Percentiles rank a stretch among this genome's conserved stretches.
These are phyloP conservation scores for Polygonum maritimum DNA, from an alignment of 148 eudicot genomes.

Conservation along the genomic window DNA sequence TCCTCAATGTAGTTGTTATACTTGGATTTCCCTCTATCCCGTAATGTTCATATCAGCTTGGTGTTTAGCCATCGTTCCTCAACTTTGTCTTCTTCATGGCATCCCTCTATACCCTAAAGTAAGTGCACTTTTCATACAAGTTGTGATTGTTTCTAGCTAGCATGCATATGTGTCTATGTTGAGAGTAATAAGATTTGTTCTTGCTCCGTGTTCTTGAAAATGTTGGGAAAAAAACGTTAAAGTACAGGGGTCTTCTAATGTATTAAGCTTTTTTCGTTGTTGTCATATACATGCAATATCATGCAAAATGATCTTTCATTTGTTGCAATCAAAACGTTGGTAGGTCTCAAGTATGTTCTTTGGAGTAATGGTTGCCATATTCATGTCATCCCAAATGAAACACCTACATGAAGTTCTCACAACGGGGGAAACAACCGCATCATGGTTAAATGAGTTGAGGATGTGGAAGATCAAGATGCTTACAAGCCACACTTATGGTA, in stretches of 20 bases:
- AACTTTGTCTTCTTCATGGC: constrained; percentile 49
- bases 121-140: not conserved
- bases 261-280: too few relatives aligned
- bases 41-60: constrained; percentile 24
- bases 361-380: constrained; percentile 23
- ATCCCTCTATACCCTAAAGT: constrained; percentile 57
- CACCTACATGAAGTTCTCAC: constrained; percentile 25
- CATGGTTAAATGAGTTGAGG: constrained; percentile 38
- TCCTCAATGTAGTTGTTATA: constrained; percentile 34
- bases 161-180: too few relatives aligned
- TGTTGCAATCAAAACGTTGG: not conserved
- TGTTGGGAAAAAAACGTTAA: too few relatives aligned
- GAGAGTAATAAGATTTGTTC: too few relatives aligned
- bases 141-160: too few relatives aligned
- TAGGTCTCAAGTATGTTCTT: constrained; percentile 47
- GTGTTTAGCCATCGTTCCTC: constrained; percentile 41
- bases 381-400: constrained; percentile 31
- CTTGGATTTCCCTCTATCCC: constrained; percentile 22
- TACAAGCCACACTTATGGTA: constrained; percentile 28
- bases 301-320: not conserved
- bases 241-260: too few relatives aligned
- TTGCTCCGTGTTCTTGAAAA: too few relatives aligned
- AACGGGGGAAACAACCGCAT: constrained; percentile 16
- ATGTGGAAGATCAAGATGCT: constrained; percentile 39
- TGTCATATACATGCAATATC: not conserved